phyloP scores from a whole-genome alignment of 768 basidiomycete genomes.

The Cyclocybe cylindracea region DNA sequence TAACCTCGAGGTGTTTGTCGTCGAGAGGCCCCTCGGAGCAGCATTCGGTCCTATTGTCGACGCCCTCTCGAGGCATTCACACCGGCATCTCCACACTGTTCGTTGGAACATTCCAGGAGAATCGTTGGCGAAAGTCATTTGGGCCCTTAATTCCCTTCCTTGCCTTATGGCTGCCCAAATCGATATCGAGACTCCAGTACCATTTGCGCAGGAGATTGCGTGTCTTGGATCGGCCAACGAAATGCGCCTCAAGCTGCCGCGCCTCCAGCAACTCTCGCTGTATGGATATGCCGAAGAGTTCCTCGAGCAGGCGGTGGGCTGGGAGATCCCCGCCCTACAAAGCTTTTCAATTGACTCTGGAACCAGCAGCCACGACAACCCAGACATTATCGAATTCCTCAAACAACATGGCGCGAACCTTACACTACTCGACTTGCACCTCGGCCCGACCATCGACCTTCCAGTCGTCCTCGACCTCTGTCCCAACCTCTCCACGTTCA shows the following conservation, averaged over 20 bases:
- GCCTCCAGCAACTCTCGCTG: conserved; percentile 64
- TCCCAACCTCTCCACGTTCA: conserved; percentile 59
- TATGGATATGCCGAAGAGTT: conserved; percentile 64
- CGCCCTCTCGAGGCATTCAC: conserved; percentile 53
- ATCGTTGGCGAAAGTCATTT: conserved; percentile 65
- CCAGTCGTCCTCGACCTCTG: conserved; percentile 63
- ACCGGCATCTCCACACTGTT: conserved; percentile 56
- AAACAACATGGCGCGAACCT: conserved; percentile 56
- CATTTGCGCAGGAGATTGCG: conserved; percentile 29
- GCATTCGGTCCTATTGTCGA: conserved; percentile 68
- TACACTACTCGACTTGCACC: conserved; percentile 66
- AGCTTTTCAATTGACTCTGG: conserved; percentile 59
- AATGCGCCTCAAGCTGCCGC: conserved; percentile 51
- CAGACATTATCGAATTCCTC: conserved; percentile 64
- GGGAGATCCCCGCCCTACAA: conserved; percentile 63
- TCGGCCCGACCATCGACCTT: conserved; percentile 57
- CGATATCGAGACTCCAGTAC: conserved; percentile 42
- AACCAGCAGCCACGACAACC: conserved; percentile 45
- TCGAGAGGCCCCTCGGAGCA: conserved; percentile 62
- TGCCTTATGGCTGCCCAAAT: conserved; percentile 57
- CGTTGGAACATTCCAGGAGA: conserved; percentile 60
- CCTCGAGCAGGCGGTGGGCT: conserved; percentile 67
- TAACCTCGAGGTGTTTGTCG: conserved; percentile 72
- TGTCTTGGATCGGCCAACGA: conserved; percentile 63
- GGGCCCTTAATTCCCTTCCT: conserved; percentile 67